Conservation (phyloP, 768 basidiomycete genomes). For the Mycena epipterygia region DNA sequence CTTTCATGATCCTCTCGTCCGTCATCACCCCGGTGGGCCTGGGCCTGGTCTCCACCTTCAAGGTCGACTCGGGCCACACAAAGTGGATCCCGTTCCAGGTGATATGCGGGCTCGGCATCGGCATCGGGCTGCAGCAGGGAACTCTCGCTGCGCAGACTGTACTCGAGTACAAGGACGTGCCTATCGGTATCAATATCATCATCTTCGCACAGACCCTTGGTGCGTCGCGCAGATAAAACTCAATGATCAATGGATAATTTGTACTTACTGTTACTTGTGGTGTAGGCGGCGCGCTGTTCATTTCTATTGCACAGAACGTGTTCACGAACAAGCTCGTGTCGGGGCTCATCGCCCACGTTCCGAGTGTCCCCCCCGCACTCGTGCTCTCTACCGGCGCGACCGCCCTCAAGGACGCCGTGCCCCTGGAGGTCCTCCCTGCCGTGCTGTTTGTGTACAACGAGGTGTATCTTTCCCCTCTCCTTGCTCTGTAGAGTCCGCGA, state of each 20-base stretch:
- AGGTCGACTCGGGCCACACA: constrained; percentile 34
- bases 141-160: constrained; percentile 36
- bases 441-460: constrained; percentile 26
- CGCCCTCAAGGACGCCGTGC: background rate
- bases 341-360: constrained; percentile 12
- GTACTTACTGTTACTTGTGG: background rate
- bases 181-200: constrained; percentile 29
- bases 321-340: constrained; percentile 30
- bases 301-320: constrained; percentile 37
- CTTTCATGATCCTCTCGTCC: constrained; percentile 44
- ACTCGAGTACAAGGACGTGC: constrained; percentile 31
- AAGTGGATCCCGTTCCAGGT: constrained; percentile 41
- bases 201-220: constrained; percentile 37
- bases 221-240: background rate
- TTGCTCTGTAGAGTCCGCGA: background rate
- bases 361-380: constrained; percentile 8
- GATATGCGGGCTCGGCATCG: constrained; percentile 47
- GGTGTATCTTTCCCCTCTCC: background rate
- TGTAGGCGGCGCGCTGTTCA: constrained; percentile 32
- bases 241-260: no score
- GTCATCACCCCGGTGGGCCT: constrained; percentile 49
- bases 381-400: constrained; percentile 26
- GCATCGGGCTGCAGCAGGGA: constrained; percentile 40
- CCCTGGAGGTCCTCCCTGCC: background rate
- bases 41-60: constrained; percentile 50